Conservation (phyloP, 164 flowering plant genomes). For the Nymphaea colorata region DNA sequence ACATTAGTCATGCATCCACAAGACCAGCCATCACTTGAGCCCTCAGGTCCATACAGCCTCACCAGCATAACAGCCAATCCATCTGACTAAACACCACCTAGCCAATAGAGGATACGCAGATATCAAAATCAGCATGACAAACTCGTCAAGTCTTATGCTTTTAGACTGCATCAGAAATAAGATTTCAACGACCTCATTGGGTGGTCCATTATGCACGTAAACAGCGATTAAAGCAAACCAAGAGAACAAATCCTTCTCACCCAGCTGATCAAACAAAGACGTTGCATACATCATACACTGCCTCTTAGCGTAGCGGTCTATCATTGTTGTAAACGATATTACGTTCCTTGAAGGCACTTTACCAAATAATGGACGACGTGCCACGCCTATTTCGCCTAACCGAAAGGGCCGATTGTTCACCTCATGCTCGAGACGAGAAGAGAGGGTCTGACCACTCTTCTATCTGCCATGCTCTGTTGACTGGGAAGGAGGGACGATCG, state of each 20-base stretch:
- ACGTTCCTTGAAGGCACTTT: slow-evolving; percentile 7
- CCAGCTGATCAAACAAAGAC: slow-evolving; percentile 7
- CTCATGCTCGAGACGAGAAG: too few relatives aligned
- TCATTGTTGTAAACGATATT: slow-evolving; percentile 9
- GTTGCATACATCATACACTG: slow-evolving; percentile 10
- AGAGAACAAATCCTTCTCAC: slow-evolving; percentile 4
- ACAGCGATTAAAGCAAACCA: slow-evolving; percentile 13
- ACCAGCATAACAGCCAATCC: slow-evolving; percentile 4
- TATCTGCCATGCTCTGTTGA: too few relatives aligned
- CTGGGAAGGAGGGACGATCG: too few relatives aligned
- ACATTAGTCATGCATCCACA: slow-evolving; percentile 12
- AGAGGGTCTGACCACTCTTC: too few relatives aligned
- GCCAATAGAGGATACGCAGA: slow-evolving; percentile 11
- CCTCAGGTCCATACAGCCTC: slow-evolving; percentile 1
- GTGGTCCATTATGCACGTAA: slow-evolving; percentile 12
- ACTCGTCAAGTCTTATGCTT: slow-evolving; percentile 6
- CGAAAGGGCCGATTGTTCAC: too few relatives aligned
- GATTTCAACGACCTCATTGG: slow-evolving; percentile 8
- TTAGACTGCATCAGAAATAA: slow-evolving; percentile 5
- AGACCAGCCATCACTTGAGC: slow-evolving; percentile 7
- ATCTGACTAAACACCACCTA: slow-evolving; percentile 6
- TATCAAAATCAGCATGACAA: slow-evolving; percentile 10
- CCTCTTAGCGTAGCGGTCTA: slow-evolving; percentile 10
- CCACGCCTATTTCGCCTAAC: slow-evolving; percentile 5
- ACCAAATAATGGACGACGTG: slow-evolving; percentile 7